These are phyloP conservation scores for Penicillium decumbens DNA, from an alignment of 2,329 filamentous ascomycete species.

Conservation along the genomic window DNA sequence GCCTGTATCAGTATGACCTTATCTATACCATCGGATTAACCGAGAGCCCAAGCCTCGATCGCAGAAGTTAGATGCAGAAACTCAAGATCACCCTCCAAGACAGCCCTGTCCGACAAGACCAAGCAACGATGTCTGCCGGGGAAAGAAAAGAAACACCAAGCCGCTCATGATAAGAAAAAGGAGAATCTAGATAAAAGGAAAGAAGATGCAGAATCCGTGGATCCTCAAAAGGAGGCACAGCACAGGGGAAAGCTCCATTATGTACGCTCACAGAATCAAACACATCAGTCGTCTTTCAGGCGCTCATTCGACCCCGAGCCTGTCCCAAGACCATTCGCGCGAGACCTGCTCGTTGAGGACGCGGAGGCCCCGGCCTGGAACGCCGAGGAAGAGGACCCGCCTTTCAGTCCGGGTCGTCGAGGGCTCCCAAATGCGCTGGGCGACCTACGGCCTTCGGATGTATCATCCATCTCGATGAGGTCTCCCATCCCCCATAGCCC, in stretches of 20 bases:
- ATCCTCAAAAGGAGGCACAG: slow-evolving; percentile 9
- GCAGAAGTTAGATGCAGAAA: background rate
- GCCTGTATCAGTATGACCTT: background rate
- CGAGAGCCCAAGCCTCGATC: background rate
- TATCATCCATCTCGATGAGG: slow-evolving; percentile 43
- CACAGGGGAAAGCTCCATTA: slow-evolving; percentile 17
- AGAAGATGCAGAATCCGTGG: slow-evolving; percentile 12
- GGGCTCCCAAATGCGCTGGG: slow-evolving; percentile 16
- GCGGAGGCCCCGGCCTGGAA: slow-evolving; percentile 21
- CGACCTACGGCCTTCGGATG: slow-evolving; percentile 27
- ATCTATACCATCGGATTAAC: background rate
- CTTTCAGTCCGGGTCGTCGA: slow-evolving; percentile 17
- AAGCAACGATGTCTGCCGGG: background rate
- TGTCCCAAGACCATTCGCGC: slow-evolving; percentile 19
- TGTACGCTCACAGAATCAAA: slow-evolving; percentile 20
- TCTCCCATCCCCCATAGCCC: slow-evolving; percentile 37
- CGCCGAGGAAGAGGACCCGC: slow-evolving; percentile 24
- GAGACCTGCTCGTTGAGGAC: slow-evolving; percentile 35
- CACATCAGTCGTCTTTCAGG: slow-evolving; percentile 30
- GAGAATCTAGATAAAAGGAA: slow-evolving; percentile 2
- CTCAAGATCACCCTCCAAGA: background rate
- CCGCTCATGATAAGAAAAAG: slow-evolving; percentile 13
- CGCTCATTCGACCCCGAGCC: slow-evolving; percentile 18
- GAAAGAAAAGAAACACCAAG: slow-evolving; percentile 13
- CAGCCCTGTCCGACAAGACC: background rate